These are phyloP conservation scores for Biscogniauxia mediterranea DNA, from an alignment of 2,329 filamentous ascomycete species.

Conservation along the genomic window DNA sequence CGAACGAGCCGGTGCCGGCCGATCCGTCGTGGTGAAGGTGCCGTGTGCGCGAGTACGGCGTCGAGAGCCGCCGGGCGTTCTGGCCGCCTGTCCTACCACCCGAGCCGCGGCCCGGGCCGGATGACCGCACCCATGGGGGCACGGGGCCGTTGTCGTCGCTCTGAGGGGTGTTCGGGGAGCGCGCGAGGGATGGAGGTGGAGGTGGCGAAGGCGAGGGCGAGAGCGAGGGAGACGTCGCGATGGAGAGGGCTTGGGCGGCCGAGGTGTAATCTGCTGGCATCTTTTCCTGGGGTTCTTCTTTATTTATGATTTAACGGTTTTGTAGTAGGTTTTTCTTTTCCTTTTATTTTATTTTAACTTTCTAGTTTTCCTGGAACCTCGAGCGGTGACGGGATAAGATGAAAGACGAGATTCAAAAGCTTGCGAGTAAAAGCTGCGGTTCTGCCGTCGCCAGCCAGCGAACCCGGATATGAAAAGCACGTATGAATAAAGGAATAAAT, in stretches of 20 bases:
- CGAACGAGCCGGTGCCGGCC: constrained; percentile 27
- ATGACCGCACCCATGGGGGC: not conserved
- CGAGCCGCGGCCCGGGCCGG: not conserved
- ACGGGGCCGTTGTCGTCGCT: not conserved
- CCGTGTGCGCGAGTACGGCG: constrained; percentile 35
- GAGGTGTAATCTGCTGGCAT: not conserved
- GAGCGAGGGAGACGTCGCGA: not conserved
- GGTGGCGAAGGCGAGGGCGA: not conserved
- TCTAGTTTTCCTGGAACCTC: no score
- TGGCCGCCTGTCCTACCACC: not conserved
- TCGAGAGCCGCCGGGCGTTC: constrained; percentile 41
- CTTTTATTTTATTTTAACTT: not conserved
- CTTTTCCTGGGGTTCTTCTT: not conserved
- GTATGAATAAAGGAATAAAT: not conserved
- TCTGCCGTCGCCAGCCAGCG: not conserved
- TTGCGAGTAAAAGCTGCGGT: not conserved
- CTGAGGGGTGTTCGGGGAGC: not conserved
- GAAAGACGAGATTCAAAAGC: not conserved
- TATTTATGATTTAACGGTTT: not conserved
- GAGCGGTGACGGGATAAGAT: not conserved
- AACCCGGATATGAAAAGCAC: not conserved
- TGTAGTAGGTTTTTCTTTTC: not conserved
- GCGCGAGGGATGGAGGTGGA: not conserved
- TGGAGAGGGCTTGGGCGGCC: not conserved
- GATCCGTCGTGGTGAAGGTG: constrained; percentile 10